Evolutionary conservation across 805 yeast genomes (phyloP), one percentile per base, ranked within the genome.

Genomic region (Metschnikowia rubicola): DNA sequence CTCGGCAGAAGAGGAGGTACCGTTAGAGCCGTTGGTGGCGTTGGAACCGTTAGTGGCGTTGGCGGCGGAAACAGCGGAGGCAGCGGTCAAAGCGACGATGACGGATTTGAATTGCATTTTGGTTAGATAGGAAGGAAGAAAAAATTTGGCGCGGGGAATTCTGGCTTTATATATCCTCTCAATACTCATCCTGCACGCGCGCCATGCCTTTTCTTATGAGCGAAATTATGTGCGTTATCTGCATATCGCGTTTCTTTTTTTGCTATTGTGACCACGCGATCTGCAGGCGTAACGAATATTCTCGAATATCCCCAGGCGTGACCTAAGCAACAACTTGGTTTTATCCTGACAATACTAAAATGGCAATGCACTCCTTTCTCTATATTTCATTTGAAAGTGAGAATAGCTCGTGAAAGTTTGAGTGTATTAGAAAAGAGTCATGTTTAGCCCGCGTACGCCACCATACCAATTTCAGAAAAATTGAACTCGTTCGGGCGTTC

Each of bases 71-170:
- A 61, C 72, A 47, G 64, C 70, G 43, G 70, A 51, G 51, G 57
- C 65, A 37, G 71, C 70, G 54, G 72, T 59, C 63, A 70, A 64
- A 56, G 73, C 67, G 60, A 65, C 56, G 54, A 67, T 50, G 52
- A 67, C 64, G 48, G 67, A 54, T 48, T 62, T 59, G 66, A 69
- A 66, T 67, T 70, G 74, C 75, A 70, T 70, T 67, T 40, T 62
- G 37, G 26, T 42, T 35, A 11, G 15, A 37, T 31, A 17, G 37
- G 21, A 29, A 12, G 41, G 29, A 8, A 19, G 13, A 21, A 30
- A 19, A 29, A 12, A 15, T 8, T 6, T 11, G 2, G 5, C 29
- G 15, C 42, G 13, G 26, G 41, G 17, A 15, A 30, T 11, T 29
- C 43, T 21, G 26, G 34, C 47, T 40, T 35, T 47, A 42, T 51